These are phyloP conservation scores for Lomentospora prolificans DNA, from an alignment of 2,329 filamentous ascomycete species.

Conservation along the genomic window DNA sequence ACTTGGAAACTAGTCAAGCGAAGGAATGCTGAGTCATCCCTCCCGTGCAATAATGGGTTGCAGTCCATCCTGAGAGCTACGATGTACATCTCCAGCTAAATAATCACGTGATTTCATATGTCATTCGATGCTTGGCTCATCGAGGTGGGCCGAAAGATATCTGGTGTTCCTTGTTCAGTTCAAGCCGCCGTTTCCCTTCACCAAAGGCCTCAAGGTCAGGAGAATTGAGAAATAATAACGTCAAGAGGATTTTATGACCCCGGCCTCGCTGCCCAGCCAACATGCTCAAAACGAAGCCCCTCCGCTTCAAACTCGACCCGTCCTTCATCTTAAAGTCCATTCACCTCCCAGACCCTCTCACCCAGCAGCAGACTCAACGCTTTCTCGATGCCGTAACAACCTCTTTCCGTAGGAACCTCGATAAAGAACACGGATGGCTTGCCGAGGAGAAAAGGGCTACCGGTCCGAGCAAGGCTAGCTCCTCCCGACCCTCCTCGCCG, in stretches of 20 bases:
- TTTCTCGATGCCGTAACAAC: constrained; percentile 46
- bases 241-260: background rate
- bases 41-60: no score
- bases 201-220: background rate
- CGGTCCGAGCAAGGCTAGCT: constrained; percentile 9
- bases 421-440: constrained; percentile 43
- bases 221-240: no score
- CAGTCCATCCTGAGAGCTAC: background rate
- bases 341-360: constrained; percentile 44
- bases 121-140: background rate
- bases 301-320: constrained; percentile 1
- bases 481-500: no score
- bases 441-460: constrained; percentile 17
- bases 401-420: constrained; percentile 49
- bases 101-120: background rate
- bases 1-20: background rate
- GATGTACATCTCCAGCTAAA: background rate
- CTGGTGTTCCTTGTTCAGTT: background rate
- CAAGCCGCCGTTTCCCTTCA: background rate
- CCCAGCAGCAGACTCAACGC: constrained; percentile 39
- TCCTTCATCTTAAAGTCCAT: constrained; percentile 29
- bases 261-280: background rate
- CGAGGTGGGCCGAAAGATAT: background rate
- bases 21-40: background rate
- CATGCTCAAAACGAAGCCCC: constrained; percentile 4